Percentiles rank a stretch among this genome's conserved stretches.
phyloP scores from a whole-genome alignment of 345 rosid species.

The Turnera subulata region DNA sequence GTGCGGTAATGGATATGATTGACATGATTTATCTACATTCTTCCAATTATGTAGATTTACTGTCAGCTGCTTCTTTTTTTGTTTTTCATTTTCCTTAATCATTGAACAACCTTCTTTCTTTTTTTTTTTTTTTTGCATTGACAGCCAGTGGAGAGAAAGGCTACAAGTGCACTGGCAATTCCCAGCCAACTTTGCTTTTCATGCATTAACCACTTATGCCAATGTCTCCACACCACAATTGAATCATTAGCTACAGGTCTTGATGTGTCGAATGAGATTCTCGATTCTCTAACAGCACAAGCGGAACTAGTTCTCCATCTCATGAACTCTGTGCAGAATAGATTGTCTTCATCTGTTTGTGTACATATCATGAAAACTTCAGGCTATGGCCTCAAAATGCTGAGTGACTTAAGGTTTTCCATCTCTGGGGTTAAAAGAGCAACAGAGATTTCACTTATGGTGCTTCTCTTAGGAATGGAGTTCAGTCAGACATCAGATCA shows the following conservation, averaged over 20 bases:
- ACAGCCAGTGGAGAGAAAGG: conserved; percentile 46
- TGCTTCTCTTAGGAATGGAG: conserved; percentile 54
- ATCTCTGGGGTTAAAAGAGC: conserved; percentile 38
- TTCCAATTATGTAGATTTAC: background rate
- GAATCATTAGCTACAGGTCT: conserved; percentile 42
- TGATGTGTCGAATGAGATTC: conserved; percentile 48
- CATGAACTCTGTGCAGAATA: conserved; percentile 39
- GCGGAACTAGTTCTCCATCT: conserved; percentile 64
- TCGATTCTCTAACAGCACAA: conserved; percentile 60
- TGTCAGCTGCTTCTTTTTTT: background rate
- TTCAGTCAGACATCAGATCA: conserved; percentile 23
- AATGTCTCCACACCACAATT: conserved; percentile 31
- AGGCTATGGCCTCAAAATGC: conserved; percentile 58
- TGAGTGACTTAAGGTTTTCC: conserved; percentile 47
- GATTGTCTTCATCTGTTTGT: conserved; percentile 42
- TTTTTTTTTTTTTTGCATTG: background rate
- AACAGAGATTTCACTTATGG: conserved; percentile 53
- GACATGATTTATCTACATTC: no score
- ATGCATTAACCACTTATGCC: conserved; percentile 49
- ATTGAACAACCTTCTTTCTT: conserved; percentile 7
- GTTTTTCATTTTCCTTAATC: conserved; percentile 5
- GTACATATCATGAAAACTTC: conserved; percentile 50
- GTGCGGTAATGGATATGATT: no score
- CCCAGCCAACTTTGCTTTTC: conserved; percentile 46
- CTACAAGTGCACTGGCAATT: conserved; percentile 33